Evolutionary conservation across 75 land plant species (phyloP), one percentile per base, ranked within the genome.

Genomic region (Picea sitchensis): DNA sequence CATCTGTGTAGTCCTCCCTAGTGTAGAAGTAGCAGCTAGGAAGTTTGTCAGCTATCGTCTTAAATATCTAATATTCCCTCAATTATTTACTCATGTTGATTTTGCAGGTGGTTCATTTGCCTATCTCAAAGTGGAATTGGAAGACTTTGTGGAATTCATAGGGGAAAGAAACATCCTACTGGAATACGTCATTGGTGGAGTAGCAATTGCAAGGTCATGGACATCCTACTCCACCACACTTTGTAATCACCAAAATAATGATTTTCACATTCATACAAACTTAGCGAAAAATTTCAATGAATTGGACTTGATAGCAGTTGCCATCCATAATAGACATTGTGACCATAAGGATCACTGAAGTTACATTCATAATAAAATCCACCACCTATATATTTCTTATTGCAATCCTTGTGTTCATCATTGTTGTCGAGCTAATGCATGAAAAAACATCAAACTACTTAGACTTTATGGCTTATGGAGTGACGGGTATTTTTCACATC

Each of bases 171-270:
- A 95, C 87, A 82, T 93, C 61, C 75, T 95, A 14, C 87, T 95
- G 8, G 98, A 95, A 78, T 80, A 79, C 58, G 72, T 93, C 14
- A 81, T 95, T 32, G 85, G 93, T 5, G 86, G 82, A 8, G 98
- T 93, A 11, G 95, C 89, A 15, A 87, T 95, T 20, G 95, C 90
- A 0, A 77, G 98, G 0, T 81, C 93, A 1, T 95, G 93, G 92
- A 92, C 98, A 0, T 87, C 91, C 59, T 93, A 95, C 87, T 85
- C 93, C 14, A 90, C 96, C 63, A 83, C 93, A 14, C 92, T 95
- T 51, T 58, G 86, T 64, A 92, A 90, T 78, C 72, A 77, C 58
- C 30, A 67, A 1, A 84, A 91, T 9, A 75, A 85, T 31, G 80
- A 87, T 82, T 88, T 92, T 67, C 92, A 95, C 30, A 86, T 95